Conservation (phyloP, 768 basidiomycete species). For the Mycena olivaceomarginata region DNA sequence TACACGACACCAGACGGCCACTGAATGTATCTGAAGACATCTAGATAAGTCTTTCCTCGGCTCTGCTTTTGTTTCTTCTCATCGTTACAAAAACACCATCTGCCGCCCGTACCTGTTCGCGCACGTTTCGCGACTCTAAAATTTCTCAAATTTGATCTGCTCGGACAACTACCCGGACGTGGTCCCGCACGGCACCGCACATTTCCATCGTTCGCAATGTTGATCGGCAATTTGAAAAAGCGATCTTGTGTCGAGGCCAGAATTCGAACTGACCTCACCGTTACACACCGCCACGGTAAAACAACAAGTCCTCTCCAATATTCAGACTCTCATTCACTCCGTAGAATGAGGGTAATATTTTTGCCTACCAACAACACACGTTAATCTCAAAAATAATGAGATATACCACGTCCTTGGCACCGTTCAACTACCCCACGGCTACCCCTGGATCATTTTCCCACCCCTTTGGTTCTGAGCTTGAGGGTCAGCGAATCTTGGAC, state of each 20-base stretch:
- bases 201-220: background rate
- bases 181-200: background rate
- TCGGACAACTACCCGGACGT: background rate
- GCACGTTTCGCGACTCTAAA: background rate
- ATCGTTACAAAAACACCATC: no score
- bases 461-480: background rate
- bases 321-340: background rate
- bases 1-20: no score
- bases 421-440: no score
- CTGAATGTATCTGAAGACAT: no score
- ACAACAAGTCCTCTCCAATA: background rate
- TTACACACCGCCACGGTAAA: no score
- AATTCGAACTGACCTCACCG: no score
- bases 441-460: background rate
- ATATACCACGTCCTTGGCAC: no score
- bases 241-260: no score
- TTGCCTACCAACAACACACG: background rate
- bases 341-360: background rate
- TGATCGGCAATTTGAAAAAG: no score
- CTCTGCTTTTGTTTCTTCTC: no score
- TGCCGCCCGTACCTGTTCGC: background rate
- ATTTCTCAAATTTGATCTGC: background rate
- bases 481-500: background rate
- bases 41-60: no score
- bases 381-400: no score